These are phyloP conservation scores for Fraxinus dipetala DNA, from an alignment of 305 asterid genomes.

Conservation along the genomic window DNA sequence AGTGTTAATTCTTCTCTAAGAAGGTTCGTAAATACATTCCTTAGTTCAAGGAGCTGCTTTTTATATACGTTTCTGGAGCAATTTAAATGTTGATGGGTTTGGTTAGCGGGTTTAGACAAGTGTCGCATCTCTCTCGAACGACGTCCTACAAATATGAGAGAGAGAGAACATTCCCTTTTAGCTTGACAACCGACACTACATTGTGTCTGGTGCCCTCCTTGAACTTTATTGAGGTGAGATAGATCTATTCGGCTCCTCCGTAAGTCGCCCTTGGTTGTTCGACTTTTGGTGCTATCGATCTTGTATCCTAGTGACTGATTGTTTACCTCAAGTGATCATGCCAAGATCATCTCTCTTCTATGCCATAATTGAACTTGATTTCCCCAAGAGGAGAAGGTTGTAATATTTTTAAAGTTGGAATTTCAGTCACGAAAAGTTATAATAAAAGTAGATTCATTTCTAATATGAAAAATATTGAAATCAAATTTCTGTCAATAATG, in stretches of 20 bases:
- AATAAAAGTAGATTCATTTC: neutral
- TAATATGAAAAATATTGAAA: neutral
- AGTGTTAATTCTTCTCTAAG: neutral
- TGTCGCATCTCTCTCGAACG: neutral
- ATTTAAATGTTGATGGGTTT: neutral
- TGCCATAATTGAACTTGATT: neutral
- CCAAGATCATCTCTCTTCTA: neutral
- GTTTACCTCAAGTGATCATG: neutral
- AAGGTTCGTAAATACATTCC: too few relatives aligned
- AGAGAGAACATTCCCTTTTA: neutral
- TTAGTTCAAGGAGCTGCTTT: neutral
- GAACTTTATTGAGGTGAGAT: neutral
- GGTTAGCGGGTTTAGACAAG: neutral
- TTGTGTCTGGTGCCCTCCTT: neutral
- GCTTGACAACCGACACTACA: neutral
- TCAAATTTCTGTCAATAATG: neutral
- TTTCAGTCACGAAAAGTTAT: neutral
- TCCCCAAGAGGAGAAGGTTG: neutral
- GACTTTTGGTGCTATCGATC: neutral
- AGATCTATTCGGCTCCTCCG: neutral
- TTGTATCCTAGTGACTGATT: neutral
- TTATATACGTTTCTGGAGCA: neutral
- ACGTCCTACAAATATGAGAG: neutral
- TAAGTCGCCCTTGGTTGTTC: neutral
- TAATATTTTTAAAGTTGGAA: neutral